Conservation (phyloP, 169 alveolate genomes). For the Plasmodium coatneyi region DNA sequence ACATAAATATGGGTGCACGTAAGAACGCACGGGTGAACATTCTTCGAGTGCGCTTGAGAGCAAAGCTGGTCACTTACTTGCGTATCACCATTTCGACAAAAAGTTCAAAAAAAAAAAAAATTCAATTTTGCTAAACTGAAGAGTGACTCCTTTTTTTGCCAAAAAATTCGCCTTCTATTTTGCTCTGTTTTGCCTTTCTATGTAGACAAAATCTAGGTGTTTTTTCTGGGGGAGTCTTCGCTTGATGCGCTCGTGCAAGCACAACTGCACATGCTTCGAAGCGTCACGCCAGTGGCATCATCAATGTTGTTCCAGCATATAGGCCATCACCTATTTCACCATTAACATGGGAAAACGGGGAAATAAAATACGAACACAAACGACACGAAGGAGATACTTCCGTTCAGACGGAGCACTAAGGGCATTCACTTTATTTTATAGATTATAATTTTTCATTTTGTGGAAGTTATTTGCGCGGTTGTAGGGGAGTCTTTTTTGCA, state of each 20-base stretch:
- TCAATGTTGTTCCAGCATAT: background rate
- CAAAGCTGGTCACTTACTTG: background rate
- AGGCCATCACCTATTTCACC: background rate
- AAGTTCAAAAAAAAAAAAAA: background rate
- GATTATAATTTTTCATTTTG: background rate
- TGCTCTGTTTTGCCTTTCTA: background rate
- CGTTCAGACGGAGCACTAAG: background rate
- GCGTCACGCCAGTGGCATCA: background rate
- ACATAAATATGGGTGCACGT: conserved; percentile 5
- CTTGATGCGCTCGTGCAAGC: background rate
- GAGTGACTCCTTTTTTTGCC: background rate
- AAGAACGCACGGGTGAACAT: background rate
- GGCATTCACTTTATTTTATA: background rate
- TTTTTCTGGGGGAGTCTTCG: background rate
- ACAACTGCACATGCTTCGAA: background rate
- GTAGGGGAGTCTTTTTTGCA: background rate
- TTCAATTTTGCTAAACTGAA: background rate
- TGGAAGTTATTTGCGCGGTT: background rate
- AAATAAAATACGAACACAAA: background rate
- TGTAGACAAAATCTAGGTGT: background rate
- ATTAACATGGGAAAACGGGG: background rate
- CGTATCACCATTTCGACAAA: background rate
- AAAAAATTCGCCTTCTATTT: background rate
- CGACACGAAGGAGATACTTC: background rate
- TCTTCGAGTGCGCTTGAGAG: background rate